Evolutionary conservation across 2,329 filamentous ascomycete genomes (phyloP).

Genomic region (Ceratocystis cubensis): DNA sequence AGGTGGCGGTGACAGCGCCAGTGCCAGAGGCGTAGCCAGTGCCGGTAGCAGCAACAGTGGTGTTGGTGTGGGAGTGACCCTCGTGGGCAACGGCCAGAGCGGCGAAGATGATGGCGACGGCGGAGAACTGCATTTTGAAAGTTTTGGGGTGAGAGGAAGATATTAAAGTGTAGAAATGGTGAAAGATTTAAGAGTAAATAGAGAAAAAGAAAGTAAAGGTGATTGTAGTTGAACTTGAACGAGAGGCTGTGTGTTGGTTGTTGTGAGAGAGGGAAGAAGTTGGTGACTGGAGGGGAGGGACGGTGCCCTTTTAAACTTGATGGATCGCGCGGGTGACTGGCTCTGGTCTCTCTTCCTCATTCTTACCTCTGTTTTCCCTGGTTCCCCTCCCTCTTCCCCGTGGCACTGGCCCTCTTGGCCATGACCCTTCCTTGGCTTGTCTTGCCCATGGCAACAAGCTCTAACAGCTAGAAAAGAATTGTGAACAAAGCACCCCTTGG

Average conservation of each 20-base stretch:
- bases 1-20: conserved; percentile 16
- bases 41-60: conserved; percentile 16
- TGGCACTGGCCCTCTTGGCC: neutral
- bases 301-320: conserved; percentile 15
- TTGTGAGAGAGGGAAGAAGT: neutral
- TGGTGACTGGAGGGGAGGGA: conserved; percentile 1
- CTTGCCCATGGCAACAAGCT: neutral
- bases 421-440: neutral
- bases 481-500: neutral
- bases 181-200: conserved; percentile 11
- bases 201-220: conserved; percentile 16
- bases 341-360: no score
- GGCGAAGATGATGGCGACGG: conserved; percentile 20
- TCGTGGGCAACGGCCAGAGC: conserved; percentile 15
- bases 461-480: neutral
- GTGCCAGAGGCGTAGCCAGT: conserved; percentile 19
- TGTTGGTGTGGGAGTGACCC: conserved; percentile 8
- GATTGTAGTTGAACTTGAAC: conserved; percentile 21
- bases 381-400: no score
- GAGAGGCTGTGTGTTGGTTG: conserved; percentile 19
- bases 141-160: neutral
- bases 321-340: neutral
- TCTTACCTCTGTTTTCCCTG: no score
- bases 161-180: conserved; percentile 21
- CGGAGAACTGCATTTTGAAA: conserved; percentile 21